Evolutionary conservation across 495 filamentous ascomycete species (phyloP).

Genomic region (Evansstolkia leycettana): DNA sequence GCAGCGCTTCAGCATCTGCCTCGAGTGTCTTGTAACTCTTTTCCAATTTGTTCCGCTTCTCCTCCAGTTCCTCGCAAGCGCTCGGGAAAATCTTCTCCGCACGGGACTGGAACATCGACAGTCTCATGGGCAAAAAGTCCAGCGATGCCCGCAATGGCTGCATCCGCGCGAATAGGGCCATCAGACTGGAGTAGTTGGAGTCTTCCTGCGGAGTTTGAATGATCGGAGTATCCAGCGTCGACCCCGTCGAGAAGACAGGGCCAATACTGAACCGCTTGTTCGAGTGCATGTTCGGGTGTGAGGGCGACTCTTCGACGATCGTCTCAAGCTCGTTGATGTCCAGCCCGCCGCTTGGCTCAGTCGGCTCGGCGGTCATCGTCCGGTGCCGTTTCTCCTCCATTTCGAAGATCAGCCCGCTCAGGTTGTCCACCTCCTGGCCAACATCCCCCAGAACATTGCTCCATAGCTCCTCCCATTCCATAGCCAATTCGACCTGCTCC

Average conservation of each 20-base stretch:
- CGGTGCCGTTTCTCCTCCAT: slow-evolving; percentile 90
- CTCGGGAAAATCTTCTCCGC: slow-evolving; percentile 71
- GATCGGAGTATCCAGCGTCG: slow-evolving; percentile 41
- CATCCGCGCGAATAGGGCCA: slow-evolving; percentile 86
- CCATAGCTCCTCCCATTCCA: slow-evolving; percentile 99
- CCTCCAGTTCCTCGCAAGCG: slow-evolving; percentile 78
- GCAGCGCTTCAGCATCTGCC: slow-evolving; percentile 71
- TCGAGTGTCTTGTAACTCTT: slow-evolving; percentile 72
- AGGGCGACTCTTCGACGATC: slow-evolving; percentile 80
- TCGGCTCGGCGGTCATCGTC: slow-evolving; percentile 44
- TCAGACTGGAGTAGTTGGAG: slow-evolving; percentile 57
- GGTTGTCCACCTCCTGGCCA: slow-evolving; percentile 73
- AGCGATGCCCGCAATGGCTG: slow-evolving; percentile 85
- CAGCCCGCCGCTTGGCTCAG: slow-evolving; percentile 47
- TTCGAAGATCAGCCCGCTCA: slow-evolving; percentile 77
- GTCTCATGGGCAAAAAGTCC: slow-evolving; percentile 92
- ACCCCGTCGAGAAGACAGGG: slow-evolving; percentile 40
- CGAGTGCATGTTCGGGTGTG: slow-evolving; percentile 29
- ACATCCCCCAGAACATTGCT: slow-evolving; percentile 88
- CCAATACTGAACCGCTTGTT: slow-evolving; percentile 59
- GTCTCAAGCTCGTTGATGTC: slow-evolving; percentile 88
- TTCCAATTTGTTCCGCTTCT: slow-evolving; percentile 56
- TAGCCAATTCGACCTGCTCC: slow-evolving; percentile 83
- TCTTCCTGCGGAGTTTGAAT: slow-evolving; percentile 60
- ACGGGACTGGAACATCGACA: slow-evolving; percentile 70